phyloP scores from a whole-genome alignment of 2,329 filamentous ascomycete genomes.

The Neocucurbitaria cava region DNA sequence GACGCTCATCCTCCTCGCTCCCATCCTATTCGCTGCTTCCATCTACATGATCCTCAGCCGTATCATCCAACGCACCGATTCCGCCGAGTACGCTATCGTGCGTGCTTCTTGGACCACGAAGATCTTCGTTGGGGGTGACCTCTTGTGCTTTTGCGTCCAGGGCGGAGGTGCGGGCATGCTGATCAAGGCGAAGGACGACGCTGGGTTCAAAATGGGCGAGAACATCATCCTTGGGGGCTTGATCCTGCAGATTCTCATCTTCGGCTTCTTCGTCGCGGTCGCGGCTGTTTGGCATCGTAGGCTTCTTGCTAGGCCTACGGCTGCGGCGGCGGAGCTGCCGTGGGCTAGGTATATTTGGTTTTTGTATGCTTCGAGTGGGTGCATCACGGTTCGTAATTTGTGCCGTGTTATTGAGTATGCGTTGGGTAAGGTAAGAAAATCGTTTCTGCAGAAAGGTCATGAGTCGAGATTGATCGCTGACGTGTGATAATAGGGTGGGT shows the following conservation, averaged over 20 bases:
- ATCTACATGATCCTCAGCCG: slow-evolving; percentile 58
- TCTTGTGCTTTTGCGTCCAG: slow-evolving; percentile 54
- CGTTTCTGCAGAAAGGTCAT: too few species aligned
- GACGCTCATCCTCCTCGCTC: slow-evolving; percentile 29
- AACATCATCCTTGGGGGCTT: slow-evolving; percentile 65
- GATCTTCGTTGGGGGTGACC: slow-evolving; percentile 63
- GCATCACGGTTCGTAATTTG: slow-evolving; percentile 57
- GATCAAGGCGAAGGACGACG: slow-evolving; percentile 28
- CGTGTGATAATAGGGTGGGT: slow-evolving; percentile 23
- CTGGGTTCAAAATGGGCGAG: slow-evolving; percentile 50
- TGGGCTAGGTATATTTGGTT: slow-evolving; percentile 30
- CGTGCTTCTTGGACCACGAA: slow-evolving; percentile 58
- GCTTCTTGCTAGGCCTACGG: slow-evolving; percentile 44
- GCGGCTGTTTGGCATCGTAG: slow-evolving; percentile 59
- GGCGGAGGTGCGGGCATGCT: slow-evolving; percentile 56
- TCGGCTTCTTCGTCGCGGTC: slow-evolving; percentile 62
- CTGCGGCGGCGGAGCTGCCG: slow-evolving; percentile 6
- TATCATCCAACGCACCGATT: slow-evolving; percentile 51
- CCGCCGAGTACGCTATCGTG: slow-evolving; percentile 53
- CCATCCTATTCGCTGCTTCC: slow-evolving; percentile 55
- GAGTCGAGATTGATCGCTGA: slow-evolving; percentile 9
- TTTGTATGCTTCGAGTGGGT: slow-evolving; percentile 47
- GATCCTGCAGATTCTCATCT: slow-evolving; percentile 64
- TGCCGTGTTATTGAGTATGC: slow-evolving; percentile 59
- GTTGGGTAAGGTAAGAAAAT: slow-evolving; percentile 30